phyloP scores from a whole-genome alignment of 768 basidiomycete genomes.

The Mycena pura region DNA sequence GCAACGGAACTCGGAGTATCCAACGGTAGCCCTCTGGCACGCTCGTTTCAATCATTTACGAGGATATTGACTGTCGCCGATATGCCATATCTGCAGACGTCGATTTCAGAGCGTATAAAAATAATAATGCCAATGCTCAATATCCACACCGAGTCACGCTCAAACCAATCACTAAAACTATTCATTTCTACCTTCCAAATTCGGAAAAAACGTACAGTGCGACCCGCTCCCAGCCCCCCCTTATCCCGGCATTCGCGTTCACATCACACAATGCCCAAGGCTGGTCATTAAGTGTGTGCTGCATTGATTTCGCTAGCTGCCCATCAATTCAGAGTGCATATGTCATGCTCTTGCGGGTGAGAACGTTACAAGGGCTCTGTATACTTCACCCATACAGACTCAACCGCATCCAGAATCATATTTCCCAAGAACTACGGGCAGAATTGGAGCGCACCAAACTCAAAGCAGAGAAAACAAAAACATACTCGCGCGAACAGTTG shows the following conservation, averaged over 20 bases:
- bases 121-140: background rate
- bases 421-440: background rate
- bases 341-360: background rate
- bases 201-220: conserved; percentile 8
- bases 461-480: conserved; percentile 15
- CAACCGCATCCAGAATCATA: background rate
- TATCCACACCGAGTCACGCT: conserved; percentile 13
- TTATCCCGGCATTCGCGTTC: conserved; percentile 8
- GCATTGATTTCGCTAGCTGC: conserved; percentile 3
- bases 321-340: conserved; percentile 1
- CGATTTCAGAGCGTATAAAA: conserved; percentile 5
- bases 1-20: conserved; percentile 19
- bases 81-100: conserved; percentile 19
- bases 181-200: conserved; percentile 12
- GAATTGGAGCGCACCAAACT: conserved; percentile 5
- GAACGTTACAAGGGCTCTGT: background rate
- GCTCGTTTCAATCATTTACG: conserved; percentile 6
- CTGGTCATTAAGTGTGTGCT: background rate
- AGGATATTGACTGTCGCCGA: conserved; percentile 1
- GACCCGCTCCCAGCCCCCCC: conserved; percentile 16
- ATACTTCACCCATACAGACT: background rate
- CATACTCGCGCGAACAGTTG: conserved; percentile 1
- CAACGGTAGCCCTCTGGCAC: conserved; percentile 15
- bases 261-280: background rate
- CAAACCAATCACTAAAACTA: background rate